Evolutionary conservation across 805 yeast genomes (phyloP).

Genomic region (Barnettozyma sp.): DNA sequence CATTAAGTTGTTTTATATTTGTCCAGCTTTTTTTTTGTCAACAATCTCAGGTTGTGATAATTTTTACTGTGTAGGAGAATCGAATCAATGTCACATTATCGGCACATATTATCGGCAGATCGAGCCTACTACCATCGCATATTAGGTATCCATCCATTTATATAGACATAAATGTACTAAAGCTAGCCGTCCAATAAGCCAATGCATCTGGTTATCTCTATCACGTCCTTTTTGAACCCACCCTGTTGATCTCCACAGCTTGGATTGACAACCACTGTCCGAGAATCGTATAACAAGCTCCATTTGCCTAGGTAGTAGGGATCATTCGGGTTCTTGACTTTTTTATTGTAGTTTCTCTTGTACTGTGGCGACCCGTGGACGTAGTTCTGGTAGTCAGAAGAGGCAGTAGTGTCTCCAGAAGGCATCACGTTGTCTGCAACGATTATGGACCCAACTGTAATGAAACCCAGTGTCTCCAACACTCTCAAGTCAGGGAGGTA

Average conservation of each 20-base stretch:
- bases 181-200: constrained; percentile 15
- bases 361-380: constrained; percentile 33
- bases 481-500: constrained; percentile 38
- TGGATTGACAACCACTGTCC: constrained; percentile 17
- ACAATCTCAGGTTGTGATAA: no score
- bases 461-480: constrained; percentile 33
- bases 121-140: no score
- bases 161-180: no score
- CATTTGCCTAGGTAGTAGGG: constrained; percentile 31
- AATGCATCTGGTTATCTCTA: constrained; percentile 18
- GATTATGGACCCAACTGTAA: constrained; percentile 34
- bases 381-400: constrained; percentile 34
- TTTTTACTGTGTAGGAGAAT: no score
- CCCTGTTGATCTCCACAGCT: neutral
- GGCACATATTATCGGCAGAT: no score
- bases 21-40: no score
- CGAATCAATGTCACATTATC: no score
- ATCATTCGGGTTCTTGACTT: constrained; percentile 26
- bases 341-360: constrained; percentile 27
- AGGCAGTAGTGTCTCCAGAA: no score
- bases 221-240: constrained; percentile 8
- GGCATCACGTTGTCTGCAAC: constrained; percentile 32
- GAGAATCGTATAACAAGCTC: constrained; percentile 35
- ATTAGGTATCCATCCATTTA: no score
- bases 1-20: no score